phyloP scores from a whole-genome alignment of 768 basidiomycete genomes.

The Suillus subaureus region DNA sequence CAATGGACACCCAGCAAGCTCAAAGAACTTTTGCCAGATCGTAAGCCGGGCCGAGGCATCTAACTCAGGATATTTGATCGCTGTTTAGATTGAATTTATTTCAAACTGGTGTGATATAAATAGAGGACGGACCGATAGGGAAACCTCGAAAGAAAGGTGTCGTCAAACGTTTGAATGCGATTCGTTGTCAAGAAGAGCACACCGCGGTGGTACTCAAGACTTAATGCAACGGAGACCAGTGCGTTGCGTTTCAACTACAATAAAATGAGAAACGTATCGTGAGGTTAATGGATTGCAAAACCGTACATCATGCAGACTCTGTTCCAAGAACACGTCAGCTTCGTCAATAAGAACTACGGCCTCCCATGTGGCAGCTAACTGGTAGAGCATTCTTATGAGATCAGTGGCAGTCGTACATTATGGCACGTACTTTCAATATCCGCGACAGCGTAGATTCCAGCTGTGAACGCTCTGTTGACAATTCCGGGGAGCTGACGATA shows the following conservation, averaged over 20 bases:
- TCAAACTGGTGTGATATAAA: not conserved
- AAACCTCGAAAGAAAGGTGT: constrained; percentile 70
- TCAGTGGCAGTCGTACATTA: not conserved
- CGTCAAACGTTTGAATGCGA: constrained; percentile 45
- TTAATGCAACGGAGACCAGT: constrained; percentile 70
- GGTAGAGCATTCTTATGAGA: constrained; percentile 43
- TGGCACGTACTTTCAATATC: constrained; percentile 19
- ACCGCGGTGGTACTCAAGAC: constrained; percentile 60
- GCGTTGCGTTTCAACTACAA: constrained; percentile 57
- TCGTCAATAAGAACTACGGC: constrained; percentile 62
- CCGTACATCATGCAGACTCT: constrained; percentile 39
- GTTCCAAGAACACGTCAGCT: constrained; percentile 22
- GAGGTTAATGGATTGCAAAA: not conserved
- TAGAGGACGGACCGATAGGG: constrained; percentile 44
- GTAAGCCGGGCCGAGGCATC: constrained; percentile 20
- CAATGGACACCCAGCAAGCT: constrained; percentile 16
- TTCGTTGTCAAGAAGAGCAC: constrained; percentile 61
- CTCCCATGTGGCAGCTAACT: constrained; percentile 59
- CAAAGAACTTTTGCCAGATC: constrained; percentile 31
- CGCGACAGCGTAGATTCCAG: constrained; percentile 43
- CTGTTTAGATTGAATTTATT: not conserved
- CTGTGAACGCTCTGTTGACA: constrained; percentile 46
- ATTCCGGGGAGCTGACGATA: constrained; percentile 55
- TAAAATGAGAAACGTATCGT: not conserved
- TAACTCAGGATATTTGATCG: constrained; percentile 30